phyloP scores from a whole-genome alignment of 495 filamentous ascomycete species.

The Daldinia caldariorum region DNA sequence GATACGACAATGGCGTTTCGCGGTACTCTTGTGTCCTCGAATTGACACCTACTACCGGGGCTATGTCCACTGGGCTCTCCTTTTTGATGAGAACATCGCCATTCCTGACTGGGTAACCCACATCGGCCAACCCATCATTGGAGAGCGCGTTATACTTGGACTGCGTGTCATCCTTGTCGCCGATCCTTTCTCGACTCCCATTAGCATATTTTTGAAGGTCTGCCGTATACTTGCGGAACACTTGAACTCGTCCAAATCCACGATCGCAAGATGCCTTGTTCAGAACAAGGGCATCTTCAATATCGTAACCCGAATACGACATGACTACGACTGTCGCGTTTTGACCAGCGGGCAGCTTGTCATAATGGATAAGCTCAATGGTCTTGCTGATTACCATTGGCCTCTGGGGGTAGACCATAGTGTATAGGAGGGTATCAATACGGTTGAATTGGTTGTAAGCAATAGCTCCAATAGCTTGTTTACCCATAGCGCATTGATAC shows the following conservation, averaged over 20 bases:
- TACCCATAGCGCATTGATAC: slow-evolving; percentile 99
- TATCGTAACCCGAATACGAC: slow-evolving; percentile 99
- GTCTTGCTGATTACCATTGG: slow-evolving; percentile 97
- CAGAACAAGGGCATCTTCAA: slow-evolving; percentile 95
- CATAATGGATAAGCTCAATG: slow-evolving; percentile 96
- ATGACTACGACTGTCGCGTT: slow-evolving; percentile 98
- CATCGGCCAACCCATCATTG: slow-evolving; percentile 81
- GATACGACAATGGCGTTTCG: slow-evolving; percentile 80
- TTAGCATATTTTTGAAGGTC: slow-evolving; percentile 84
- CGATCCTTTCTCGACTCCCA: slow-evolving; percentile 77
- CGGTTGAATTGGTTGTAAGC: slow-evolving; percentile 96
- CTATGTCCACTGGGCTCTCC: slow-evolving; percentile 76
- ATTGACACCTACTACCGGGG: slow-evolving; percentile 70
- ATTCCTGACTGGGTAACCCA: slow-evolving; percentile 75
- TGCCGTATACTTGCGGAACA: slow-evolving; percentile 86
- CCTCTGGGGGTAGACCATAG: slow-evolving; percentile 97
- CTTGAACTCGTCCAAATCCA: slow-evolving; percentile 95
- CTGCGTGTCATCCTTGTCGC: slow-evolving; percentile 69
- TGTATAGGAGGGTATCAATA: slow-evolving; percentile 93
- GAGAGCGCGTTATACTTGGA: slow-evolving; percentile 79
- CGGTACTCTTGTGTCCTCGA: slow-evolving; percentile 66
- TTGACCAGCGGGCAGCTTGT: slow-evolving; percentile 95
- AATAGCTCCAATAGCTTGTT: slow-evolving; percentile 98
- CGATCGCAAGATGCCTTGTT: slow-evolving; percentile 95
- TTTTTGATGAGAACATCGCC: slow-evolving; percentile 92